These are phyloP conservation scores for Gloeopeniophorella convolvens DNA, from an alignment of 768 basidiomycete species.

Conservation along the genomic window DNA sequence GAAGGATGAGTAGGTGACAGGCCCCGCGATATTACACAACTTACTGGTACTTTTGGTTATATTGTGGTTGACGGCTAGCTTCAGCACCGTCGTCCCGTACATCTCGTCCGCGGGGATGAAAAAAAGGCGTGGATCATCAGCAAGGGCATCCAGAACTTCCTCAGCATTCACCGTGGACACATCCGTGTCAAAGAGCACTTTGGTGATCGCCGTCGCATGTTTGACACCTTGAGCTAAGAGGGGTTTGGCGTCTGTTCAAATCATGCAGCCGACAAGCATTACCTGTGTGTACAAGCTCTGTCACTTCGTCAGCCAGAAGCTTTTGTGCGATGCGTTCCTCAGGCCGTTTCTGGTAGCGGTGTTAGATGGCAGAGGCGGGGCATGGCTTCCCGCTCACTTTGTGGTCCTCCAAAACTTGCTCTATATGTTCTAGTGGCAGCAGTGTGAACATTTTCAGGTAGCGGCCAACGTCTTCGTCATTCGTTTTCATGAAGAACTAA, in stretches of 20 bases:
- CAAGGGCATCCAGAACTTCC: conserved; percentile 55
- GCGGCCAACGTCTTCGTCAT: conserved; percentile 20
- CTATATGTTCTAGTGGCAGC: conserved; percentile 11
- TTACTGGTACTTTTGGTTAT: conserved; percentile 44
- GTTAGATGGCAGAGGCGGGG: background rate
- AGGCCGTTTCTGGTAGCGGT: conserved; percentile 28
- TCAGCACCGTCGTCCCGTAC: conserved; percentile 45
- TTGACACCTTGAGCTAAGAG: conserved; percentile 34
- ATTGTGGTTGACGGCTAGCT: conserved; percentile 52
- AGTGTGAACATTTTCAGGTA: conserved; percentile 20
- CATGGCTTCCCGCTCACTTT: conserved; percentile 3
- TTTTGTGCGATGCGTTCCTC: conserved; percentile 42
- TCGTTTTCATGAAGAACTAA: conserved; percentile 81
- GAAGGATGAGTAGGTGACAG: background rate
- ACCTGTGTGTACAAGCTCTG: conserved; percentile 55
- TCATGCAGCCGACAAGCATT: background rate
- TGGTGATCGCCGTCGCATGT: conserved; percentile 39
- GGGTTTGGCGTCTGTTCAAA: background rate
- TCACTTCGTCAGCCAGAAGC: conserved; percentile 50
- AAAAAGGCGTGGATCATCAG: conserved; percentile 55
- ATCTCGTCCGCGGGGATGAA: conserved; percentile 48
- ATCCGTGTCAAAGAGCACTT: conserved; percentile 38
- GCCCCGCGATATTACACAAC: background rate
- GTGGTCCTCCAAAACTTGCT: conserved; percentile 15
- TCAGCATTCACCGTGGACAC: conserved; percentile 39